Base-by-base conservation (phyloP, 2,329 filamentous ascomycete species). In the Sporothrix luriei region DNA sequence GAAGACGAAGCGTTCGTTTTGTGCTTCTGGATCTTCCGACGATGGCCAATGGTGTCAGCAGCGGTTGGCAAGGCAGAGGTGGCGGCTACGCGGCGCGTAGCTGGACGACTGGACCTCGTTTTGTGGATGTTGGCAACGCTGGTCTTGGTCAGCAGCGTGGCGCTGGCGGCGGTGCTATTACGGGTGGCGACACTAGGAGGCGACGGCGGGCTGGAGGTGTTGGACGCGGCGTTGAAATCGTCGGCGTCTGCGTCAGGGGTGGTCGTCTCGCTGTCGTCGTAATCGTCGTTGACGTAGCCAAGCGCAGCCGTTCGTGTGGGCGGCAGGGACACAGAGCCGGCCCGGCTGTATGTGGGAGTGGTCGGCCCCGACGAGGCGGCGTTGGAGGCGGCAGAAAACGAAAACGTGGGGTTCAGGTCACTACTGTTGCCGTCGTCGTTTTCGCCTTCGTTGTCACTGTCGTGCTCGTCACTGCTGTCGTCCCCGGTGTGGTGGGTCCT, bases 331-430 rank as follows among this genome's bases (percentile, higher is more conserved):
- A 66, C 74, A 38, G 80, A 84, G 76, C 79, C 82, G 76, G 73
- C 76, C 68, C 79, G 80, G 65, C 78, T 75, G 79, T 78, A 83
- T 72, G 77, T 78, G 65, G 80, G 80, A 26, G 79, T 79, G 71
- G 79, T 76, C 73, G 79, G 75, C 69, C 79, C 77, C 55, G 79
- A 78, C 4, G 70, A 72, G 73, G 78, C 76, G 38, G 71, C 71
- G 68, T 78, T 76, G 70, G 80, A 80, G 68, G 79, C 76, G 66
- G 79, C 78, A 67, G 82, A 82, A 77, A 86, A 85, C 76, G 85
- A 86, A 73, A 84, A 81, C 75, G 80, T 78, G 62, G 80, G 80
- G 75, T 84, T 80, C 78, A 82, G 80, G 78, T 82, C 79, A 66
- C 69, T 70, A 66, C 43, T 71, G 52, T 54, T 48, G 59, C 40